Conservation (phyloP, 2,329 filamentous ascomycete species). For the Diplodia sapinea region DNA sequence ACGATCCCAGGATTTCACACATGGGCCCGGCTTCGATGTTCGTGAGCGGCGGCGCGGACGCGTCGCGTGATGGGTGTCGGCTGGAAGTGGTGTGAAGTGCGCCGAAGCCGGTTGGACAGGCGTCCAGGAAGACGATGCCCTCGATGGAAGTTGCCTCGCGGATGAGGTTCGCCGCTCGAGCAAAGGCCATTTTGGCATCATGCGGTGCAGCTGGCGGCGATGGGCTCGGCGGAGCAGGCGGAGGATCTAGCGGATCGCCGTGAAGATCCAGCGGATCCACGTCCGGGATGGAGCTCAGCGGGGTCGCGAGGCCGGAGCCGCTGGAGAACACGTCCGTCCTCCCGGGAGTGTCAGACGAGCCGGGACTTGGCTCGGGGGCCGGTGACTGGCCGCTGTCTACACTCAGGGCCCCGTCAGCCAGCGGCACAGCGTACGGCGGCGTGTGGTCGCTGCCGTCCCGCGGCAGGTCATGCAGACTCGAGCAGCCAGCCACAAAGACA, state of each 20-base stretch:
- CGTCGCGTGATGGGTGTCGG: not conserved
- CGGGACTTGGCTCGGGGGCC: not conserved
- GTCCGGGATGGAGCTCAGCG: not conserved
- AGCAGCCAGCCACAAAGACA: slow-evolving; percentile 35
- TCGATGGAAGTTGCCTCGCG: slow-evolving; percentile 42
- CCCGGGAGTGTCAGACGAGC: not conserved
- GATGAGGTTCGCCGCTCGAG: slow-evolving; percentile 44
- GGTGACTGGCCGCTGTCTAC: not conserved
- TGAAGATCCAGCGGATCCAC: not conserved
- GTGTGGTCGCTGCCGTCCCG: not conserved
- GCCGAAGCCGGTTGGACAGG: slow-evolving; percentile 36
- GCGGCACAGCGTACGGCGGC: not conserved
- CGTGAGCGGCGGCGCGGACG: not conserved
- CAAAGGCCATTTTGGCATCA: slow-evolving; percentile 42
- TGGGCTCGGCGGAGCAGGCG: no score
- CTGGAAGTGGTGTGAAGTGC: not conserved
- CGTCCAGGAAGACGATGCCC: slow-evolving; percentile 45
- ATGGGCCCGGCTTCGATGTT: no score
- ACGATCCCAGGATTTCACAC: not conserved
- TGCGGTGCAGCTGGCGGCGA: slow-evolving; percentile 36
- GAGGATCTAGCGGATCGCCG: not conserved
- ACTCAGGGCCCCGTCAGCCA: not conserved
- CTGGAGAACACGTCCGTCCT: not conserved
- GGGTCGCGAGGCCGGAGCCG: not conserved
- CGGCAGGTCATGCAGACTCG: slow-evolving; percentile 8